Percentiles rank a stretch among this genome's conserved stretches.
Evolutionary conservation across 495 filamentous ascomycete species (phyloP).

Genomic region (Podospora anserina): DNA sequence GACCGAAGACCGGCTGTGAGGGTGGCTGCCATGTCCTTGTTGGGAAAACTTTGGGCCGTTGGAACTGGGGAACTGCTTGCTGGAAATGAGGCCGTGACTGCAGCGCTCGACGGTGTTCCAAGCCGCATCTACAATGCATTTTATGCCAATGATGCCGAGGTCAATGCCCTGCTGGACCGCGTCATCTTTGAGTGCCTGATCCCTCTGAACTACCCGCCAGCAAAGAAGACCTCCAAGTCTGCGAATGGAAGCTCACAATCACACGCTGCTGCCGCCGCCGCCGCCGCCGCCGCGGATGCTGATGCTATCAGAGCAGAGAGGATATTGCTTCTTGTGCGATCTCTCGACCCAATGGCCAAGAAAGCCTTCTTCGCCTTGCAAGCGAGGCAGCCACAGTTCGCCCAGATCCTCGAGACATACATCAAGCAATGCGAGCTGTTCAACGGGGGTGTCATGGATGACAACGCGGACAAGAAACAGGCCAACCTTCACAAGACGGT

Average conservation of each 20-base stretch:
- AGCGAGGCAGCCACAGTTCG: slow-evolving; percentile 65
- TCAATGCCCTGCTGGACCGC: slow-evolving; percentile 78
- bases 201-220: slow-evolving; percentile 79
- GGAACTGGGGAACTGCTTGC: slow-evolving; percentile 81
- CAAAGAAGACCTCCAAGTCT: slow-evolving; percentile 53
- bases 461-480: slow-evolving; percentile 65
- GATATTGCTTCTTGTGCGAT: slow-evolving; percentile 73
- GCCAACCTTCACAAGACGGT: slow-evolving; percentile 63
- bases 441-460: slow-evolving; percentile 81
- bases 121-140: slow-evolving; percentile 81
- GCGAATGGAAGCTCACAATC: slow-evolving; percentile 52
- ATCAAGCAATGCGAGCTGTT: slow-evolving; percentile 78
- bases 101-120: slow-evolving; percentile 73
- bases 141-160: slow-evolving; percentile 85
- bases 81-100: slow-evolving; percentile 70
- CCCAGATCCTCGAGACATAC: slow-evolving; percentile 66
- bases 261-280: slow-evolving; percentile 47
- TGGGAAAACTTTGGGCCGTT: slow-evolving; percentile 87
- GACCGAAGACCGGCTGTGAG: slow-evolving; percentile 81
- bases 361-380: slow-evolving; percentile 89
- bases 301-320: slow-evolving; percentile 85
- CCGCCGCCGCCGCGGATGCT: slow-evolving; percentile 55
- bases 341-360: slow-evolving; percentile 73
- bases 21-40: slow-evolving; percentile 76
- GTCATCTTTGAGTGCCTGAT: slow-evolving; percentile 84